phyloP scores from a whole-genome alignment of 2,329 filamentous ascomycete species.

The Pyrenophora teres region DNA sequence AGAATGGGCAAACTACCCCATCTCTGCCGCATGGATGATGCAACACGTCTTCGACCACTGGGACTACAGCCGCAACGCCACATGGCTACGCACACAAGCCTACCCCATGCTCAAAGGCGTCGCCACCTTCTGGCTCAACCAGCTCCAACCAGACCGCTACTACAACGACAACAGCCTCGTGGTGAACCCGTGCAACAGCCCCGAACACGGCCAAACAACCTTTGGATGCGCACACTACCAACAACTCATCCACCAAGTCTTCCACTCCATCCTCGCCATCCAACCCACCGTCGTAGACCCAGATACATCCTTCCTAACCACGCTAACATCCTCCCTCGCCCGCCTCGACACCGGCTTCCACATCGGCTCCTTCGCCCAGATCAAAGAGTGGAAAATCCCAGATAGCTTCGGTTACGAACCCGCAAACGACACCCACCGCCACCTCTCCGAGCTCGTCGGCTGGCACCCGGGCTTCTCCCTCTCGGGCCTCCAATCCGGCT shows the following conservation, averaged over 20 bases:
- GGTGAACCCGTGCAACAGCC: slow-evolving; percentile 63
- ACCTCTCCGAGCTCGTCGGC: slow-evolving; percentile 61
- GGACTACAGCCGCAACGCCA: slow-evolving; percentile 56
- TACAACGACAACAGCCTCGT: slow-evolving; percentile 59
- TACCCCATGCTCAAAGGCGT: slow-evolving; percentile 61
- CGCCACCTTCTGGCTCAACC: slow-evolving; percentile 61
- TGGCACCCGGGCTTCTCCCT: slow-evolving; percentile 62
- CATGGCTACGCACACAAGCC: slow-evolving; percentile 53
- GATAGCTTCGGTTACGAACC: slow-evolving; percentile 47
- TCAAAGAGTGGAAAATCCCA: slow-evolving; percentile 59
- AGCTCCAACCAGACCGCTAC: slow-evolving; percentile 57
- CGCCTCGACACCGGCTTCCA: slow-evolving; percentile 59
- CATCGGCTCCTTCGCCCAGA: slow-evolving; percentile 50
- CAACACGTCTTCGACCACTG: slow-evolving; percentile 64
- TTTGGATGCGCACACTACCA: slow-evolving; percentile 62
- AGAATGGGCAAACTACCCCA: slow-evolving; percentile 52
- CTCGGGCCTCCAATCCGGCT: slow-evolving; percentile 48
- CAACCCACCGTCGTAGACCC: slow-evolving; percentile 23
- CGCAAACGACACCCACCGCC: slow-evolving; percentile 55
- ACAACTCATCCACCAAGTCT: slow-evolving; percentile 54
- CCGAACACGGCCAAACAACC: slow-evolving; percentile 58
- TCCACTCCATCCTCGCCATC: slow-evolving; percentile 35
- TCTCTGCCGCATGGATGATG: slow-evolving; percentile 63
- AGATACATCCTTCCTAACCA: slow-evolving; percentile 41
- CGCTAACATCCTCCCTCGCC: slow-evolving; percentile 51